Base-by-base conservation (phyloP, 257 asterid genomes). In the Sherardia arvensis region DNA sequence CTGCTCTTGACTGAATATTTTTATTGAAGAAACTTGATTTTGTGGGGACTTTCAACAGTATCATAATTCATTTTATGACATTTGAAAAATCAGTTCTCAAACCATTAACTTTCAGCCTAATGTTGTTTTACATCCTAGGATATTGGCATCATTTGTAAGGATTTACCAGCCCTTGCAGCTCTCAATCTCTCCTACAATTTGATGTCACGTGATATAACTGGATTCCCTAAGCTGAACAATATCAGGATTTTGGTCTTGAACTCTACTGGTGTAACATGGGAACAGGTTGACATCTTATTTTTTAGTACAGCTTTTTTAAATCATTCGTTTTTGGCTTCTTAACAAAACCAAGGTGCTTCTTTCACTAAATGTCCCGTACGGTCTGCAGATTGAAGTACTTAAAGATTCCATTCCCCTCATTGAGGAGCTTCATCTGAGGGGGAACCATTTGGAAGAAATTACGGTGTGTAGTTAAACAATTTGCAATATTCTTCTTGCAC, bases 361-460 rank as follows among this genome's bases (percentile, higher is more conserved):
- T 64, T 26, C 25, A 38, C 32, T 45, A 71, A 64, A 53, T 64
- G 36, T 9, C 28, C 26, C 21, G 62, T 64, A 58, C 60, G 49
- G 69, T 64, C 77, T 65, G 72, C 84, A 93, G 97, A 83, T 93
- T 64, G 97, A 90, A 71, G 71, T 71, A 68, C 95, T 93, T 61
- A 90, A 87, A 74, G 83, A 77, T 70, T 80, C 88, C 48, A 73
- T 87, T 64, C 92, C 88, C 23, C 61, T 66, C 40, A 26, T 87
- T 55, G 92, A 93, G 76, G 99, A 93, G 87, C 80, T 93, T 76
- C 97, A 93, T 84, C 85, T 90, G 73, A 80, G 78, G 81, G 97
- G 95, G 72, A 93, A 93, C 73, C 76, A 81, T 26, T 36, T 90
- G 68, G 73, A 73, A 54, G 90, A 80, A 70, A 87, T 90, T 62